Conservation (phyloP, 1,284 basidiomycete genomes). For the Apiotrichum veenhuisii region DNA sequence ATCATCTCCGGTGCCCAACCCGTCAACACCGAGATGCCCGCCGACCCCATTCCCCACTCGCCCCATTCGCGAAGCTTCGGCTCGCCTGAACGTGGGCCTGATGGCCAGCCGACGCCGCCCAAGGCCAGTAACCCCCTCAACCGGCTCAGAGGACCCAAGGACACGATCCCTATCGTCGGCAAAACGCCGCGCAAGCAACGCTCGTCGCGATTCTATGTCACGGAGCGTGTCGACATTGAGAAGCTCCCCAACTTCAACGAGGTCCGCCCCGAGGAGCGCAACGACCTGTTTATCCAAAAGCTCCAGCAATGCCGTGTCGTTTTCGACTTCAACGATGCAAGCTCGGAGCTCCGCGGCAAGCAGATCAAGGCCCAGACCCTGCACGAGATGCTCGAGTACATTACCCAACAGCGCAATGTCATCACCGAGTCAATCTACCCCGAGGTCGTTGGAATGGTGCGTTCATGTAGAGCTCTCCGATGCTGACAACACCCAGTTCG, state of each 20-base stretch:
- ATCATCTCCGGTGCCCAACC: slow-evolving; percentile 65
- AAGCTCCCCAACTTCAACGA: slow-evolving; percentile 91
- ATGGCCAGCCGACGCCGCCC: slow-evolving; percentile 49
- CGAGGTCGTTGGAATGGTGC: slow-evolving; percentile 95
- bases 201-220: slow-evolving; percentile 92
- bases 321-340: slow-evolving; percentile 99
- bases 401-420: slow-evolving; percentile 92
- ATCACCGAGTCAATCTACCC: slow-evolving; percentile 98
- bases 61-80: slow-evolving; percentile 49
- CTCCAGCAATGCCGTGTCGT: slow-evolving; percentile 93
- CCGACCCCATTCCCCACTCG: slow-evolving; percentile 59
- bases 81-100: slow-evolving; percentile 42
- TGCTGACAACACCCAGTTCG: slow-evolving; percentile 61
- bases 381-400: slow-evolving; percentile 99
- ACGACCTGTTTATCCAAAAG: slow-evolving; percentile 90
- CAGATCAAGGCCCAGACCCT: slow-evolving; percentile 97
- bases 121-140: slow-evolving; percentile 52
- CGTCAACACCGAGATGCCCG: slow-evolving; percentile 57
- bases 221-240: slow-evolving; percentile 94
- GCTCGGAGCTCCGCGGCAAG: slow-evolving; percentile 91
- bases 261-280: slow-evolving; percentile 80
- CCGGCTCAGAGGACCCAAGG: slow-evolving; percentile 60
- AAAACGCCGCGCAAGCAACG: slow-evolving; percentile 94
- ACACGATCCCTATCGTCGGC: slow-evolving; percentile 89
- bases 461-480: slow-evolving; percentile 31